A percentile compares a stretch with the other conserved stretches of the same genome.
Conservation (phyloP, 768 basidiomycete species). For the Amanita jacksonii region DNA sequence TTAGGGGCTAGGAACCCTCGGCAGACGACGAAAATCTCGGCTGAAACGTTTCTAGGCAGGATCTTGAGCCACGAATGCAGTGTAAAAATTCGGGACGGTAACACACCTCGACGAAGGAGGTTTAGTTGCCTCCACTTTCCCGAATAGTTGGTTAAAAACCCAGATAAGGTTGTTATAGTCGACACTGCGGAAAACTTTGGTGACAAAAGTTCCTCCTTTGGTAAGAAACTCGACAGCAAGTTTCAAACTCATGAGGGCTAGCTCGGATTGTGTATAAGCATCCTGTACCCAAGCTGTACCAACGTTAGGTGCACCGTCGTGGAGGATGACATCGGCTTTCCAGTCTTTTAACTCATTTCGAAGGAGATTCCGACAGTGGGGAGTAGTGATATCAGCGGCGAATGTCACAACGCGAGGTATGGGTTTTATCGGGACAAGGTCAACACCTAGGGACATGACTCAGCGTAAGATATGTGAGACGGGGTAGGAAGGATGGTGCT, state of each 20-base stretch:
- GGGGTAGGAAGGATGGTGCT: conserved; percentile 16
- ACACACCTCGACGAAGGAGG: conserved; percentile 91
- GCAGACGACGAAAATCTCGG: conserved; percentile 99
- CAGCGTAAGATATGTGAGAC: no score
- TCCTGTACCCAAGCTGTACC: conserved; percentile 99
- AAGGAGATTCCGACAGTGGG: conserved; percentile 80
- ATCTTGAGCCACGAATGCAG: conserved; percentile 2
- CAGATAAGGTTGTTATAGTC: conserved; percentile 99
- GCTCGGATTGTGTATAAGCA: conserved; percentile 93
- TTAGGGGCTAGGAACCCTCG: conserved; percentile 91
- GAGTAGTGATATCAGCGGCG: conserved; percentile 88
- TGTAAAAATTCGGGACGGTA: conserved; percentile 1
- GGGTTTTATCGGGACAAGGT: conserved; percentile 92
- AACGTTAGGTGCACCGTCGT: conserved; percentile 99
- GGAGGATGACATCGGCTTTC: conserved; percentile 97
- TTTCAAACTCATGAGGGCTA: conserved; percentile 91
- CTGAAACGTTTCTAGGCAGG: conserved; percentile 81
- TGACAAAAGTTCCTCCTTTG: conserved; percentile 93
- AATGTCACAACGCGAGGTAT: conserved; percentile 91
- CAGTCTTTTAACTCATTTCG: conserved; percentile 90
- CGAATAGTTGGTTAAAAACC: conserved; percentile 96
- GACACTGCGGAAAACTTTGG: conserved; percentile 96
- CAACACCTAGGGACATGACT: conserved; percentile 64
- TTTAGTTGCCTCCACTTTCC: conserved; percentile 96
- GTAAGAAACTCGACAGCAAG: conserved; percentile 90